Percentiles rank a stretch among this genome's conserved stretches.
Evolutionary conservation across 1,139 yeast species (phyloP).

Genomic region (Saccharomyces hybrid): DNA sequence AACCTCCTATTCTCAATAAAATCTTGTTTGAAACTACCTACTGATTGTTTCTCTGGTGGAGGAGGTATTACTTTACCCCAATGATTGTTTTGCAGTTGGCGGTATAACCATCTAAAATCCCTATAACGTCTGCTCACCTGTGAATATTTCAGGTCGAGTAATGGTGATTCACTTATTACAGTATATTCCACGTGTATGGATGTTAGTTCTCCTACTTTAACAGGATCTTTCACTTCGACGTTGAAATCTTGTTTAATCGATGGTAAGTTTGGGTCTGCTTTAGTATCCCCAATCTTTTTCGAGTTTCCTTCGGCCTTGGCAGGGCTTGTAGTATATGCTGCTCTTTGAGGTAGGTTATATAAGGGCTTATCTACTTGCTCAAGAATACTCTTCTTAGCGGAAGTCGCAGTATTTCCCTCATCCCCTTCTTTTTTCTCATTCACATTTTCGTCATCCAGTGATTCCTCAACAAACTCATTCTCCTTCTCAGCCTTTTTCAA

Average conservation of each 20-base stretch:
- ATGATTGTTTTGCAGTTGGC: constrained; percentile 76
- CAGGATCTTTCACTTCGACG: constrained; percentile 81
- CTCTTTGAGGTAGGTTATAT: constrained; percentile 17
- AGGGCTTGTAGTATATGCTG: constrained; percentile 1
- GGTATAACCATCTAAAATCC: constrained; percentile 83
- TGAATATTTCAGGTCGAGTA: constrained; percentile 13
- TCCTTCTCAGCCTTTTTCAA: constrained; percentile 20
- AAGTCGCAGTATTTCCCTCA: neutral
- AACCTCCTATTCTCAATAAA: constrained; percentile 80
- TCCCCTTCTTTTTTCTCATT: neutral
- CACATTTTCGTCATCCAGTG: constrained; percentile 11
- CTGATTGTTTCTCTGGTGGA: constrained; percentile 92
- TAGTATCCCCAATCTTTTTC: neutral
- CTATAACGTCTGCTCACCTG: constrained; percentile 68
- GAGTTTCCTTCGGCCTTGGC: neutral
- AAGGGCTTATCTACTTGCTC: constrained; percentile 25
- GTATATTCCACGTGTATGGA: constrained; percentile 84
- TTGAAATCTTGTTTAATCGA: constrained; percentile 35
- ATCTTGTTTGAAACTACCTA: constrained; percentile 80
- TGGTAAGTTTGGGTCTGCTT: neutral
- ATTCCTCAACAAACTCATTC: constrained; percentile 22
- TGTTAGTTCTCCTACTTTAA: constrained; percentile 84
- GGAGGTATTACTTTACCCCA: constrained; percentile 93
- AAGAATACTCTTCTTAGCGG: constrained; percentile 11
- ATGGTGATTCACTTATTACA: constrained; percentile 49